Base-by-base conservation (phyloP, 345 rosid genomes). In the Cochlearia excelsa region DNA sequence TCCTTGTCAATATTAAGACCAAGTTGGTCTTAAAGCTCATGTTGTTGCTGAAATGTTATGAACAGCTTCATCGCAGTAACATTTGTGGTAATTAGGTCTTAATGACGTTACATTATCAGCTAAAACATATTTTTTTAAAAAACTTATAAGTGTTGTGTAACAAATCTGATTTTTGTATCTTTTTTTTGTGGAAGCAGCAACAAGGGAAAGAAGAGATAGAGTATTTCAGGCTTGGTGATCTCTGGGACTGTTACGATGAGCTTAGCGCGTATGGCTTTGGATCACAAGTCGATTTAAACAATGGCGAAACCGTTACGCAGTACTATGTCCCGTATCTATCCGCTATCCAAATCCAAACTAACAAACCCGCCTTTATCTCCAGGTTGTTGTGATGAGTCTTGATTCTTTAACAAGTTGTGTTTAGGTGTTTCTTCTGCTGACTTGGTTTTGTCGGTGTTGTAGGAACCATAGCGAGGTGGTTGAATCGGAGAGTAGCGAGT, bases 201-300 rank as follows among this genome's bases (percentile, higher is more conserved):
- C 66, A 48, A 9, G 83, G 76, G 3, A 83, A 82, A 68, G 82
- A 81, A 1, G 57, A 31, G 26, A 72, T 79, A 5, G 82, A 81
- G 30, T 87, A 71, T 64, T 87, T 80, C 67, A 76, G 57, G 3
- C 67, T 90, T 62, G 73, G 68, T 26, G 93, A 90, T 77, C 84
- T 90, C 1, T 90, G 95, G 97, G 63, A 70, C 16, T 75, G 82
- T 70, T 90, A 73, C 2, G 72, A 76, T 50, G 97, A 90, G 65
- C 67, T 82, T 80, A 87, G 97, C 46, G 95, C 95, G 0, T 90
- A 79, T 51, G 93, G 95, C 28, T 76, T 69, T 28, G 84, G 87
- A 26, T 65, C 77, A 7, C 64, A 71, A 0, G 79, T 89, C 3
- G 51, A 40, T 2, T 37, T 80, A 47, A 61, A 49, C 57, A 66